Evolutionary conservation across 2,329 filamentous ascomycete species (phyloP).

Genomic region (Cladophialophora yegresii): DNA sequence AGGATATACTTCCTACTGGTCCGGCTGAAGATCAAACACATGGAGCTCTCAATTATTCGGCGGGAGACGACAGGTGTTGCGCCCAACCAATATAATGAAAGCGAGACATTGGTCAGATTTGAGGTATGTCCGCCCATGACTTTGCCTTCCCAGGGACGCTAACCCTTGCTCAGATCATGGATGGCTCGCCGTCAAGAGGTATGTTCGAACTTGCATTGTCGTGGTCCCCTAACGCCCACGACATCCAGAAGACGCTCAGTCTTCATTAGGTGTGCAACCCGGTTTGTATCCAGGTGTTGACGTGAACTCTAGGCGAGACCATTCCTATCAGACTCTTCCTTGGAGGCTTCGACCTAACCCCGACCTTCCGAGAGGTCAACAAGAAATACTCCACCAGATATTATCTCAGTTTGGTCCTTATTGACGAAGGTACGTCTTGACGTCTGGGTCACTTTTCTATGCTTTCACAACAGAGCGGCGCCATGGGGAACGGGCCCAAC

Average conservation of each 20-base stretch:
- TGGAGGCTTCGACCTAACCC: conserved; percentile 94
- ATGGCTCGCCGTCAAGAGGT: conserved; percentile 94
- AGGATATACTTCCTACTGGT: conserved; percentile 98
- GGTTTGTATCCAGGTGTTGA: conserved; percentile 13
- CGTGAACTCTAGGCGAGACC: conserved; percentile 64
- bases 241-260: not conserved
- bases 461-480: not conserved
- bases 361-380: conserved; percentile 98
- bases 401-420: conserved; percentile 92
- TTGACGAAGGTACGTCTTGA: conserved; percentile 74
- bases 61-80: conserved; percentile 94
- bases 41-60: conserved; percentile 97
- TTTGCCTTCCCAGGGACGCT: conserved; percentile 16
- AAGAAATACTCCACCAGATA: conserved; percentile 99
- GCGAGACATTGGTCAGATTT: conserved; percentile 94
- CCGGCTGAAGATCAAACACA: conserved; percentile 98
- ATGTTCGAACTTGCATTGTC: conserved; percentile 43
- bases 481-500: not conserved
- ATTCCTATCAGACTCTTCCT: conserved; percentile 97
- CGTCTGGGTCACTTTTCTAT: conserved; percentile 17
- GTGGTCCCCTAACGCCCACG: not conserved
- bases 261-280: not conserved
- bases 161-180: conserved; percentile 73
- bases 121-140: conserved; percentile 61
- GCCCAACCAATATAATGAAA: conserved; percentile 99